Base-by-base conservation (phyloP, 2,329 filamentous ascomycete genomes). In the Akanthomyces muscarius region DNA sequence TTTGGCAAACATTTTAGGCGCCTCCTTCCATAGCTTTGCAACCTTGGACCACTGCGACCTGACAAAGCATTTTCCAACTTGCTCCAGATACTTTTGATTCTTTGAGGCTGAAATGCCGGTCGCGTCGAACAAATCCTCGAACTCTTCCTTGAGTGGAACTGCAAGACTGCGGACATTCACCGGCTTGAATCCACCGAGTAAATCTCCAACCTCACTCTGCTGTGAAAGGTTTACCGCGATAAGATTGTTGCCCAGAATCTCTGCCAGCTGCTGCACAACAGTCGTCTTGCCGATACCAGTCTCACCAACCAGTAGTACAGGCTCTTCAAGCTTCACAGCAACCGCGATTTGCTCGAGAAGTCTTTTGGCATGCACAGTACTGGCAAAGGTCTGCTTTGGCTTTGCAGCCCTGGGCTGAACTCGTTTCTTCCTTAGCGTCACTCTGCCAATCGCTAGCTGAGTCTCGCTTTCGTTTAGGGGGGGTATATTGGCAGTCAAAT, bases 281-380 rank as follows among this genome's bases (percentile, higher is more conserved):
- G 95, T 97, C 0, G 95, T 99, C 77, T 99, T 99, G 70, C 95
- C 95, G 57, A 97, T 97, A 79, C 95, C 95, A 8, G 95, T 99
- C 78, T 99, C 95, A 72, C 95, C 95, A n/a, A 99, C 95, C 33
- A 99, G 85, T 21, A 99, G 79, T 1, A 97, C 85, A 4, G 96
- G 92, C 71, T 99, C 95, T n/a, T 86, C 85, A 69, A 92, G 85
- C 65, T 89, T 87, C 6, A 97, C 86, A 1, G 92, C 89, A 44
- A 91, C 88, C 1, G 91, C 87, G 62, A 98, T 90, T 72, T 96
- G 91, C 73, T 99, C 96, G 57, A 99, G 84, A 14, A 97, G 81
- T 65, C 89, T 86, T 67, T 91, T 86, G 0, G 94, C 94, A 67
- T 96, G 91, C 25, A 86, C 88, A 23, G 95, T 98, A 42, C 90